Base-by-base conservation (phyloP, 352 stramenopile species). In the Globisporangium spiculum region DNA sequence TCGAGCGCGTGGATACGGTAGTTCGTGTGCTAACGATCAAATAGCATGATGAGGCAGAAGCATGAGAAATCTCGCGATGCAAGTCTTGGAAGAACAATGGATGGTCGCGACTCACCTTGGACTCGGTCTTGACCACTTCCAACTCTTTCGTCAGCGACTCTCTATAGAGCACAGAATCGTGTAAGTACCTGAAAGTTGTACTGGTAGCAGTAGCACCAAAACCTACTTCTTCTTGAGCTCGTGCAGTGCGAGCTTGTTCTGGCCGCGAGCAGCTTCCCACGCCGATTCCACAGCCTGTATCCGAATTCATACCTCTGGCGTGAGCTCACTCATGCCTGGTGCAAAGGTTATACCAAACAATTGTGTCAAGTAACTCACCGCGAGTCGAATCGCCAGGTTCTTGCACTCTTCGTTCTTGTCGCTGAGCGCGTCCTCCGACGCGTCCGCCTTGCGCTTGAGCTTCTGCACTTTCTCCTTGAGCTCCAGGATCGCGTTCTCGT, bases 171-270 rank as follows among this genome's bases (percentile, higher is more conserved):
- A 24, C 36, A 30, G 22, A n/a, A 32, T 3, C 3, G 27, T 48
- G 16, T 8, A 20, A 46, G 38, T 9, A 30, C 20, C 50, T 32
- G 24, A 9, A 66, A 2, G 30, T 58, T 46, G 18, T 6, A 52
- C 7, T 48, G 20, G 2, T 18, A 4, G 8, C 20, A 36, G 16
- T 10, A 2, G 2, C n/a, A 20, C 10, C 1, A 8, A 7, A 10
- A 65, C 77, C 2, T 55, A 86, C 82, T 86, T 90, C 68, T 91
- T 94, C 69, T 91, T 93, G n/a, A 92, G 82, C 68, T 89, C 80
- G n/a, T 90, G 80, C 2, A 92, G 55, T 12, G 81, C 81, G 57
- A 81, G 81, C 56, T 90, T 91, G 78, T 94, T 94, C 69, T 94
- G 83, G 9, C 84, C 85, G 3, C 86, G 86, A 34, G 86, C 83